Conservation (phyloP, 176 grass and related monocot genomes). For the Elymus sibiricus region DNA sequence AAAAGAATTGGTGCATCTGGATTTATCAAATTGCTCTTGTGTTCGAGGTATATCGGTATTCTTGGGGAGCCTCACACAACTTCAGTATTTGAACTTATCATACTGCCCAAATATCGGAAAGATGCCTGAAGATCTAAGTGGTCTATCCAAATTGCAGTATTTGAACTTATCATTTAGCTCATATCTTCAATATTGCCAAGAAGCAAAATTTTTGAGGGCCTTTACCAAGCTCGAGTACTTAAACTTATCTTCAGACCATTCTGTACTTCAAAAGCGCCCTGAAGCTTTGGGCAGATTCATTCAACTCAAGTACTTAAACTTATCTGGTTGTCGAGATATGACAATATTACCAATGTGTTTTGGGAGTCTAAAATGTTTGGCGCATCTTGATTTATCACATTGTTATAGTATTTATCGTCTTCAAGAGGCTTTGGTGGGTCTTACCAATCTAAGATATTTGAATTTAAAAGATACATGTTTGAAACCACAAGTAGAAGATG, state of each 20-base stretch:
- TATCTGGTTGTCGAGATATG: background rate
- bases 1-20: background rate
- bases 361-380: background rate
- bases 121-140: background rate
- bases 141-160: background rate
- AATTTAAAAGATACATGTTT: background rate
- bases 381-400: background rate
- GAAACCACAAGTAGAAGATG: too few relatives aligned
- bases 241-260: background rate
- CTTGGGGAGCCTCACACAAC: background rate
- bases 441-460: background rate
- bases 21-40: background rate
- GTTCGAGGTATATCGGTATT: background rate
- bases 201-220: background rate
- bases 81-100: background rate
- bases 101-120: background rate
- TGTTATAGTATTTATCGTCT: background rate
- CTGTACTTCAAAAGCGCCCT: background rate
- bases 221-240: background rate
- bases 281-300: background rate
- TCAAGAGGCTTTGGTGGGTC: background rate
- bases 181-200: background rate
- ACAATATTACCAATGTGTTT: background rate
- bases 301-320: conserved; percentile 1
- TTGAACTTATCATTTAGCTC: conserved; percentile 21